These are phyloP conservation scores for Quercus tomentella DNA, from an alignment of 331 rosid genomes.

Conservation along the genomic window DNA sequence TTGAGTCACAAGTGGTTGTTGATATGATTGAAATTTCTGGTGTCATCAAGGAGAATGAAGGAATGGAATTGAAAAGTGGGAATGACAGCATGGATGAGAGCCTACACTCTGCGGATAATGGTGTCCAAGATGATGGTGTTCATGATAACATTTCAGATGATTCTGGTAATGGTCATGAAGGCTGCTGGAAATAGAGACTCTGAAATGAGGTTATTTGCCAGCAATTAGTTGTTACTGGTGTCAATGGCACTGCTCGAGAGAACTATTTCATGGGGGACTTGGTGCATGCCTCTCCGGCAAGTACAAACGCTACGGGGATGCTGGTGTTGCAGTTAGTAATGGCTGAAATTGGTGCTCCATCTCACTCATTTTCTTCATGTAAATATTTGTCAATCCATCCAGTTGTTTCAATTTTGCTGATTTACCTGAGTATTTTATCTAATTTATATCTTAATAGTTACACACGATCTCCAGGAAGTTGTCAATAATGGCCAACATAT, in stretches of 20 bases:
- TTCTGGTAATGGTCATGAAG: not conserved
- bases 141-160: not conserved
- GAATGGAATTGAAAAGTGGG: slow-evolving; percentile 11
- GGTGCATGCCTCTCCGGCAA: too few species aligned
- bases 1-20: slow-evolving; percentile 7
- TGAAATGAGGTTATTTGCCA: not conserved
- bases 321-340: too few species aligned
- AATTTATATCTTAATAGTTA: too few species aligned
- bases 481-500: too few species aligned
- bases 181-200: not conserved
- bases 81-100: slow-evolving; percentile 9
- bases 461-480: too few species aligned
- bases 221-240: not conserved
- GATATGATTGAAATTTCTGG: slow-evolving; percentile 20
- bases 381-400: too few species aligned
- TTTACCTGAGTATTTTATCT: too few species aligned
- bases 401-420: too few species aligned
- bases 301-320: too few species aligned
- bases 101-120: not conserved
- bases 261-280: too few species aligned
- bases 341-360: too few species aligned
- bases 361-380: too few species aligned
- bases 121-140: not conserved
- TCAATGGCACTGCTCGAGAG: not conserved
- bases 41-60: slow-evolving; percentile 19